Conservation (phyloP, 1,284 basidiomycete species). For the Golubevia sp. region DNA sequence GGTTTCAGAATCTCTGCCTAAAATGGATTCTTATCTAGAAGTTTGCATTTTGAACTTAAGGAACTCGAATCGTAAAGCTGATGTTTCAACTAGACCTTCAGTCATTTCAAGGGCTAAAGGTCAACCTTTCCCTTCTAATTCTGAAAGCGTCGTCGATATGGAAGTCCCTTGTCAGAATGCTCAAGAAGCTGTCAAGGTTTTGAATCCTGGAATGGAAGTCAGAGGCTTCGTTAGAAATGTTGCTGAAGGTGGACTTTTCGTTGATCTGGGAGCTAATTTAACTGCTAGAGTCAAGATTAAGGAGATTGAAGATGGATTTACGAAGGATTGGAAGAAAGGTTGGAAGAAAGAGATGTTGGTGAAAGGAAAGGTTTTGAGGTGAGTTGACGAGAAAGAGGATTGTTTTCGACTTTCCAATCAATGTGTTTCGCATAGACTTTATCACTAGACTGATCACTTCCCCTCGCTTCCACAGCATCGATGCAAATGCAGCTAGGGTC, state of each 20-base stretch:
- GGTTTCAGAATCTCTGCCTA: too few relatives aligned
- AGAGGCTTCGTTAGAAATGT: conserved; percentile 89
- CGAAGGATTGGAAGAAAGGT: conserved; percentile 88
- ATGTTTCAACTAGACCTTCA: too few relatives aligned
- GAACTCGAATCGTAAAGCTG: too few relatives aligned
- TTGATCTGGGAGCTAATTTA: conserved; percentile 78
- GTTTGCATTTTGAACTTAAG: too few relatives aligned
- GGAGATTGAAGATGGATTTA: conserved; percentile 76
- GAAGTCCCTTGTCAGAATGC: too few relatives aligned
- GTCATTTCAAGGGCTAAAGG: too few relatives aligned
- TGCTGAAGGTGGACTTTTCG: conserved; percentile 85
- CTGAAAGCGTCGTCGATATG: too few relatives aligned
- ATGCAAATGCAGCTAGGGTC: conserved; percentile 73
- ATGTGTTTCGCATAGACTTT: neutral
- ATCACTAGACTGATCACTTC: conserved; percentile 17
- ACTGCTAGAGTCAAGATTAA: conserved; percentile 92
- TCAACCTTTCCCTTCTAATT: too few relatives aligned
- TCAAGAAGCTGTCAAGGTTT: too few relatives aligned
- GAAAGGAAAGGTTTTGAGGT: conserved; percentile 81
- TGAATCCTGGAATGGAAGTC: conserved; percentile 60
- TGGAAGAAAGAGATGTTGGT: conserved; percentile 85
- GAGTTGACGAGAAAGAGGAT: conserved; percentile 24
- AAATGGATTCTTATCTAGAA: too few relatives aligned
- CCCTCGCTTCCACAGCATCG: conserved; percentile 66
- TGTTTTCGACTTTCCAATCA: neutral